Percentiles rank a stretch among this genome's conserved stretches.
Conservation (phyloP, 352 stramenopile genomes). For the Phytophthora lateralis region DNA sequence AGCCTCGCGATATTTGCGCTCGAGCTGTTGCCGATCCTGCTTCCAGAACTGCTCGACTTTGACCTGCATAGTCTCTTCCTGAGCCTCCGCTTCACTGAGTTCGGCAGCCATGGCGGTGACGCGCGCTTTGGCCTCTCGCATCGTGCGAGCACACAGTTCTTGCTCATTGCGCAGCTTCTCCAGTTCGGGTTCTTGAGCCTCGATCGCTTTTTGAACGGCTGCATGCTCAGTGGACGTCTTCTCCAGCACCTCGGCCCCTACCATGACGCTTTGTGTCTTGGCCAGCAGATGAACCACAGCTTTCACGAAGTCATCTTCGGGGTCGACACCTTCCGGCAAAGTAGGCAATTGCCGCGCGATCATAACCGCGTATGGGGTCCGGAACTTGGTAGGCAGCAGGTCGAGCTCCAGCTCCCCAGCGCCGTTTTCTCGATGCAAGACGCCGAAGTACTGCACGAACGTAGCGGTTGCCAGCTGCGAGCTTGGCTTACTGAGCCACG, state of each 20-base stretch:
- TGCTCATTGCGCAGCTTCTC: conserved; percentile 60
- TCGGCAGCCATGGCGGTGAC: conserved; percentile 41
- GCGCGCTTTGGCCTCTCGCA: conserved; percentile 38
- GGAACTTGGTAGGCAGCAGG: conserved; percentile 68
- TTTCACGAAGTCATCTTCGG: conserved; percentile 69
- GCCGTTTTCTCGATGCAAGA: conserved; percentile 33
- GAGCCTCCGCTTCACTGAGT: conserved; percentile 46
- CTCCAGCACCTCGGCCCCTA: conserved; percentile 68
- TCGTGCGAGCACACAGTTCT: conserved; percentile 50
- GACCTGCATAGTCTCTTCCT: conserved; percentile 77
- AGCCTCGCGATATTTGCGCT: conserved; percentile 66
- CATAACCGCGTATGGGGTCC: conserved; percentile 81
- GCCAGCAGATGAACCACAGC: conserved; percentile 71
- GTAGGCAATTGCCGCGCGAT: conserved; percentile 72
- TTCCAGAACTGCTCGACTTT: conserved; percentile 86
- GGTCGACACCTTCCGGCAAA: conserved; percentile 74
- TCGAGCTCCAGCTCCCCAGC: conserved; percentile 69
- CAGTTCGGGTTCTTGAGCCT: conserved; percentile 30
- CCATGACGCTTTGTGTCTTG: conserved; percentile 78
- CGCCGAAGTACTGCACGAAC: conserved; percentile 78
- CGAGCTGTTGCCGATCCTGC: conserved; percentile 52
- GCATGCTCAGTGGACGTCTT: conserved; percentile 53
- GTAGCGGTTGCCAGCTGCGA: conserved; percentile 73
- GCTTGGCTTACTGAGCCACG: conserved; percentile 74
- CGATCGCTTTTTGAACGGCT: conserved; percentile 29